Conservation (phyloP, 306 rosid species). For the Cucurbita ficifolia region DNA sequence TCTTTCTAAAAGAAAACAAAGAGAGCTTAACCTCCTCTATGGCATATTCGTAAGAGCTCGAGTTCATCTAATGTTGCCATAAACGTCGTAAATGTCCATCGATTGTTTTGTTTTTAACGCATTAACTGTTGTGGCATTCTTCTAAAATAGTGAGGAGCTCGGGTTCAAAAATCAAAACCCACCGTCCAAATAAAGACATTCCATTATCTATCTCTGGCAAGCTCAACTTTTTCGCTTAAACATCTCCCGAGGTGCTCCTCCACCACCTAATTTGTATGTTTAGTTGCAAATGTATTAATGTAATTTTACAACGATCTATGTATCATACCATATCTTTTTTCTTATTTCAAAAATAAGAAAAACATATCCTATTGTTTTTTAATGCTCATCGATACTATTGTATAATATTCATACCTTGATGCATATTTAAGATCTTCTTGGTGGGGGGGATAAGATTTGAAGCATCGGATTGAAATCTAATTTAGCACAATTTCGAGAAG, state of each 20-base stretch:
- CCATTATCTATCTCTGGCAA: background rate
- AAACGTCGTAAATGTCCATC: background rate
- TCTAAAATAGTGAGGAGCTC: background rate
- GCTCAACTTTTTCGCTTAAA: background rate
- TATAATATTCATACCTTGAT: too few species aligned
- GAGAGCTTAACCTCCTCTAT: slow-evolving; percentile 1
- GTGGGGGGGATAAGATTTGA: background rate
- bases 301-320: too few species aligned
- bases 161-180: background rate
- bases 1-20: too few species aligned
- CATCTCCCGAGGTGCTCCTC: background rate
- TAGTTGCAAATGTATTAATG: too few species aligned
- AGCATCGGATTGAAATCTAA: slow-evolving; percentile 3
- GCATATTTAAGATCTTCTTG: background rate
- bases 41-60: background rate
- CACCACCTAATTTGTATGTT: background rate
- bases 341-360: too few species aligned
- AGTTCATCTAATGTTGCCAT: background rate
- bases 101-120: background rate
- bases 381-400: too few species aligned
- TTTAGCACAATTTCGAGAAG: background rate
- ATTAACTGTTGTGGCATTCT: background rate
- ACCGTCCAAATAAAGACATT: slow-evolving; percentile 8
- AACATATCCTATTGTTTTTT: too few species aligned
- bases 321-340: too few species aligned